A percentile compares a stretch with the other conserved stretches of the same genome.
phyloP scores from a whole-genome alignment of 2,329 filamentous ascomycete genomes.

The Cladophialophora carrionii region DNA sequence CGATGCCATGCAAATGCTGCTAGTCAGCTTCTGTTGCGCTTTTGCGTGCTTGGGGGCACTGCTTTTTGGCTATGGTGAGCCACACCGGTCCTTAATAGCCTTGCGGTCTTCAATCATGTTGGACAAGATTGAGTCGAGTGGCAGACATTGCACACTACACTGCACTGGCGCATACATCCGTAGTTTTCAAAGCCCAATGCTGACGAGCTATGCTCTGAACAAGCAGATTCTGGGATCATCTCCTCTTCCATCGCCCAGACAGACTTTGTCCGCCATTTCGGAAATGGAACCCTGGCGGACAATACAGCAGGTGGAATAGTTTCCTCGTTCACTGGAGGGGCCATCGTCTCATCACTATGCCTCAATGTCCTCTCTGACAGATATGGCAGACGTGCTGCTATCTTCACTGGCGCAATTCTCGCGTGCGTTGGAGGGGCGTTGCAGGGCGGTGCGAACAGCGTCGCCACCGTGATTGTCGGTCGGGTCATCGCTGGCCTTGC shows the following conservation, averaged over 20 bases:
- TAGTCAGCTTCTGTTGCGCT: slow-evolving; percentile 45
- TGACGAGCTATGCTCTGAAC: neutral
- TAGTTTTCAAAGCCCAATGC: neutral
- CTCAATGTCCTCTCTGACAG: slow-evolving; percentile 44
- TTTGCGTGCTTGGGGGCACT: slow-evolving; percentile 55
- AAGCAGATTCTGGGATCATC: slow-evolving; percentile 45
- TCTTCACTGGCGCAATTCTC: slow-evolving; percentile 44
- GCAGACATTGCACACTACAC: neutral
- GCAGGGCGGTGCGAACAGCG: slow-evolving; percentile 44
- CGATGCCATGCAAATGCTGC: slow-evolving; percentile 23
- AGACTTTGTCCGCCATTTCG: slow-evolving; percentile 43
- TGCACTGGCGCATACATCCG: neutral
- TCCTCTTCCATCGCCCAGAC: slow-evolving; percentile 45
- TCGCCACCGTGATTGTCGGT: slow-evolving; percentile 55
- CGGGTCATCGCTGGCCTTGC: slow-evolving; percentile 56
- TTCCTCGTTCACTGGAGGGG: slow-evolving; percentile 48
- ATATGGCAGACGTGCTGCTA: slow-evolving; percentile 42
- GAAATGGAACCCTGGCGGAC: slow-evolving; percentile 40
- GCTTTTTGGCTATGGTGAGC: slow-evolving; percentile 52
- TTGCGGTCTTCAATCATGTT: neutral
- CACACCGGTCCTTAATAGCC: neutral
- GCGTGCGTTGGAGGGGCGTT: slow-evolving; percentile 44
- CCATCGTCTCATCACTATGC: slow-evolving; percentile 45
- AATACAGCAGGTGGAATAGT: slow-evolving; percentile 47
- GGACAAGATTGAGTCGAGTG: neutral